Percentiles rank a stretch among this genome's conserved stretches.
phyloP scores from a whole-genome alignment of 2,329 filamentous ascomycete species.

The Byssothecium circinans region DNA sequence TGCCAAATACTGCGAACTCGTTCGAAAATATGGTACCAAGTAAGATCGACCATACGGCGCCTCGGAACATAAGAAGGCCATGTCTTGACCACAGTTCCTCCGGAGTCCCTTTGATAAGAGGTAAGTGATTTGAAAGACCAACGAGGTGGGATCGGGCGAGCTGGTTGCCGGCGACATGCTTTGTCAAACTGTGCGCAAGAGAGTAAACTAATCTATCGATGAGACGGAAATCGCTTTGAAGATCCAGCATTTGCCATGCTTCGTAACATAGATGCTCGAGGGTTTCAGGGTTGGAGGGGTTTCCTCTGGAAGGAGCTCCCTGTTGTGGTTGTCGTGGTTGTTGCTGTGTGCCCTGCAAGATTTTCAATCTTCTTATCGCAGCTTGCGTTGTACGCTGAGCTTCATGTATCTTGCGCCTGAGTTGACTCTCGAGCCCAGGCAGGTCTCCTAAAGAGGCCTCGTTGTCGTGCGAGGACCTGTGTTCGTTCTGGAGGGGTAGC shows the following conservation, averaged over 20 bases:
- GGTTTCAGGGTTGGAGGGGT: neutral
- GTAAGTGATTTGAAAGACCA: neutral
- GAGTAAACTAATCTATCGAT: neutral
- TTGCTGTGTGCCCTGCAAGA: neutral
- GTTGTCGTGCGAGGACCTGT: too few relatives aligned
- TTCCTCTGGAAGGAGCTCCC: too few relatives aligned
- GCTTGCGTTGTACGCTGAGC: neutral
- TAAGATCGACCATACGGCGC: conserved; percentile 3
- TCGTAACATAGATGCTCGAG: neutral
- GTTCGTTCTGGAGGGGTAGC: too few relatives aligned
- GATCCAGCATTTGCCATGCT: neutral
- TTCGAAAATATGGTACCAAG: conserved; percentile 4
- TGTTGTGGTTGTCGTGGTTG: too few relatives aligned
- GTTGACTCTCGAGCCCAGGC: too few relatives aligned
- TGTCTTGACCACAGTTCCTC: neutral
- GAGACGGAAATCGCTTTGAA: neutral
- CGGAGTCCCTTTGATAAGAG: conserved; percentile 1
- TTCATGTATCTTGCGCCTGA: too few relatives aligned
- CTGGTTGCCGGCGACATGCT: neutral
- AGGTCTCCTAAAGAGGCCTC: too few relatives aligned
- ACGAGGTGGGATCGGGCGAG: neutral
- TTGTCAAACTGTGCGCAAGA: neutral
- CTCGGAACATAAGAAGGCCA: neutral
- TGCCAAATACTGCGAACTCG: conserved; percentile 4
- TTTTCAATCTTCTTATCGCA: neutral